Evolutionary conservation across 148 eudicot genomes (phyloP), one percentile per base, ranked within the genome.

Genomic region (Heliosperma pusillum): DNA sequence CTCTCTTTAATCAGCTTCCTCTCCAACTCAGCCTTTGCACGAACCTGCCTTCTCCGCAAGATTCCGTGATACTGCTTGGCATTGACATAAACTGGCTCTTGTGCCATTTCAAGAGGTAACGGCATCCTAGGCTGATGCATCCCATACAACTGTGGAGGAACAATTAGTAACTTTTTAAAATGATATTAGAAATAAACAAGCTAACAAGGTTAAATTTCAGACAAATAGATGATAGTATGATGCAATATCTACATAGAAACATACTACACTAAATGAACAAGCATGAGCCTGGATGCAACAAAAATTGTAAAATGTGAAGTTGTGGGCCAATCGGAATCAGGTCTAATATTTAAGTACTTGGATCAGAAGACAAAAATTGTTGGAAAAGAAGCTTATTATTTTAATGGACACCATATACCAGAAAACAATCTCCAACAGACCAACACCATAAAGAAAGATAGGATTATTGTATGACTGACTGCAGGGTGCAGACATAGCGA

Each of bases 1-100:
- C 98, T 80, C 65, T 47, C 85, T 82, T 91, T 93, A 40, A 91
- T 88, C 53, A 91, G 80, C 83, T 93, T 93, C 87, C 74, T 93
- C 82, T 91, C 97, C 52, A 93, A 87, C 88, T 91, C 97, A 21
- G 95, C 97, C 89, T 93, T 93, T 56, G 98, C 98, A 78, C 98
- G 98, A 29, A 88, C 83, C 82, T 93, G 90, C 73, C 98, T 90
- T 69, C 98, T 86, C 79, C 98, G 82, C 77, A 91, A 71, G 76
- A 93, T 91, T 16, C 90, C 97, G 62, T 86, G 89, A 74, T 93
- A 93, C 66, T 93, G 98, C 86, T 91, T 93, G 25, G 98, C 97
- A 88, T 93, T 93, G 52, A 93, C 98, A 85, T 89, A 93, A 74
- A 93, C 95, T 71, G 98, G 98, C 81, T 93, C 95, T 57, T 86